Percentiles rank a stretch among this genome's conserved stretches.
phyloP scores from a whole-genome alignment of 495 filamentous ascomycete genomes.

The Staphylotrichum longicolle region DNA sequence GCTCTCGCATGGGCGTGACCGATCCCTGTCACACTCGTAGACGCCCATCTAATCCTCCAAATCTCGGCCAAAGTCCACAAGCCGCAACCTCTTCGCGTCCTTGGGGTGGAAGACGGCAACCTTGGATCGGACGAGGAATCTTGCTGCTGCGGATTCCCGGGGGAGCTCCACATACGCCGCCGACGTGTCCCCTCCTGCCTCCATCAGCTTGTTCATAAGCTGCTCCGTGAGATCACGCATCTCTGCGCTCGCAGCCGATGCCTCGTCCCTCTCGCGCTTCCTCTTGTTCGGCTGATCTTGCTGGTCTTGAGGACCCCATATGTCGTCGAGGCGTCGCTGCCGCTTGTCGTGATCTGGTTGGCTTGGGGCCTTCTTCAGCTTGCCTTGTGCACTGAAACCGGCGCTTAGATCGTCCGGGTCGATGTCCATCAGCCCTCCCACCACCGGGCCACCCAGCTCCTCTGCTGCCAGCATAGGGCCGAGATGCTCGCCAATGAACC shows the following conservation, averaged over 20 bases:
- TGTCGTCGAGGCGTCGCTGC: constrained; percentile 72
- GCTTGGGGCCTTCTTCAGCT: constrained; percentile 59
- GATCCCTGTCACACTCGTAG: too few species aligned
- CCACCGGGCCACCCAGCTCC: constrained; percentile 79
- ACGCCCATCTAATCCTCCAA: constrained; percentile 55
- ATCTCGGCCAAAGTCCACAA: constrained; percentile 82
- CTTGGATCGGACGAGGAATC: constrained; percentile 80
- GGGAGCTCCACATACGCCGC: constrained; percentile 65
- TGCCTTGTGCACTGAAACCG: constrained; percentile 71
- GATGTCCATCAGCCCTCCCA: constrained; percentile 69
- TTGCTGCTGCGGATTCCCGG: constrained; percentile 75
- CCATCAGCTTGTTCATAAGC: constrained; percentile 59
- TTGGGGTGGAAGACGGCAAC: constrained; percentile 84
- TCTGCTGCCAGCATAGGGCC: constrained; percentile 82
- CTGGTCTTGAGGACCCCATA: constrained; percentile 54
- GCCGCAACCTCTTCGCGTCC: constrained; percentile 69
- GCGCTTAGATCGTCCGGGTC: constrained; percentile 56
- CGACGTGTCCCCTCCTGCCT: constrained; percentile 54
- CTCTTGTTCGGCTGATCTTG: constrained; percentile 31
- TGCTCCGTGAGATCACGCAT: constrained; percentile 64
- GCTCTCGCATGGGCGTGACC: constrained; percentile 11
- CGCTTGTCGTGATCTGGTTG: constrained; percentile 46
- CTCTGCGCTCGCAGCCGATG: constrained; percentile 62
- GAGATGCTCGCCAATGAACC: constrained; percentile 71
- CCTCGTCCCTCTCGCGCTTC: constrained; percentile 51